phyloP scores from a whole-genome alignment of 1,139 yeast genomes.

The Kodamaea suecica region DNA sequence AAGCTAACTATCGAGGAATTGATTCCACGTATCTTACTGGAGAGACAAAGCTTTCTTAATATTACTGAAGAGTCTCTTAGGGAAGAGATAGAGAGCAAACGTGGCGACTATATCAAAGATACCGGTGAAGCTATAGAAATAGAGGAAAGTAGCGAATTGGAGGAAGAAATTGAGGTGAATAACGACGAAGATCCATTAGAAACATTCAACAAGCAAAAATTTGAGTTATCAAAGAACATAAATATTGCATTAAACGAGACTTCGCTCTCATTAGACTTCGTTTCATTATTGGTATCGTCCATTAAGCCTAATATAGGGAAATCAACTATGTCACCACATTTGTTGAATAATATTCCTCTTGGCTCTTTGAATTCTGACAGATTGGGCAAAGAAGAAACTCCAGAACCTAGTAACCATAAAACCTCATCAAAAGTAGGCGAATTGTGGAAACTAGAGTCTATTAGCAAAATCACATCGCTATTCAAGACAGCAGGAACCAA shows the following conservation, averaged over 20 bases:
- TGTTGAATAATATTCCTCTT: conserved; percentile 70
- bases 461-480: conserved; percentile 52
- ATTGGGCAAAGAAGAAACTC: conserved; percentile 29
- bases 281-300: conserved; percentile 78
- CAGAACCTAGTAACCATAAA: conserved; percentile 17
- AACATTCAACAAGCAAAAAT: conserved; percentile 53
- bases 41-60: conserved; percentile 39
- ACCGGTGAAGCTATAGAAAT: not conserved
- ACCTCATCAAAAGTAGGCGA: conserved; percentile 53
- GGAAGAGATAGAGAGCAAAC: conserved; percentile 36
- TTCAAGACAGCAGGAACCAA: conserved; percentile 52
- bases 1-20: conserved; percentile 37
- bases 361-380: conserved; percentile 77
- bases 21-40: conserved; percentile 40
- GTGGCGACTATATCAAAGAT: not conserved
- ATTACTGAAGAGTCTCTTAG: conserved; percentile 56
- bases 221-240: conserved; percentile 54
- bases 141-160: conserved; percentile 10
- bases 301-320: conserved; percentile 81
- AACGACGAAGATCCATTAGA: conserved; percentile 34
- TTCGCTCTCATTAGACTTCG: conserved; percentile 81
- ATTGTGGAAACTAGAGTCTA: conserved; percentile 83
- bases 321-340: conserved; percentile 85
- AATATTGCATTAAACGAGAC: conserved; percentile 82
- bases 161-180: conserved; percentile 6